Percentiles rank a stretch among this genome's conserved stretches.
Conservation (phyloP, 495 filamentous ascomycete species). For the Margaritispora aquatica region DNA sequence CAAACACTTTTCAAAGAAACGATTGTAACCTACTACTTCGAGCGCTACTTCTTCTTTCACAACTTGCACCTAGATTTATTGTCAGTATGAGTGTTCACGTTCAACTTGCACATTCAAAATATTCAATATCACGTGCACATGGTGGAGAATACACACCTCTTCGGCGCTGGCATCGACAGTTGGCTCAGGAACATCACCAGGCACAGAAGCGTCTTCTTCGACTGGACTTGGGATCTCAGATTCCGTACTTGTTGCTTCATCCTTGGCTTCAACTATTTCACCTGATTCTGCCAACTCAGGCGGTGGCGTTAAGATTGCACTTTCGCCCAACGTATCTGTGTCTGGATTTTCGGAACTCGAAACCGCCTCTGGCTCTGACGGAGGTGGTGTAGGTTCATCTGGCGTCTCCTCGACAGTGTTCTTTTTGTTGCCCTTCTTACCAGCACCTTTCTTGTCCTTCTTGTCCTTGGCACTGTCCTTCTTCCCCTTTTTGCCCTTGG, state of each 20-base stretch:
- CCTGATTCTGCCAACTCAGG: neutral
- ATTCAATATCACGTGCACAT: too few relatives aligned
- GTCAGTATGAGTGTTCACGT: neutral
- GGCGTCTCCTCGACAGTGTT: neutral
- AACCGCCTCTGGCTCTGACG: neutral
- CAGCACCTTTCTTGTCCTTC: neutral
- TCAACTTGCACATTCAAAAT: too few relatives aligned
- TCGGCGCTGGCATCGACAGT: neutral
- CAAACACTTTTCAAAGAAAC: too few relatives aligned
- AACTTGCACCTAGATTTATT: neutral
- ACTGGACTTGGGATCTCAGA: neutral
- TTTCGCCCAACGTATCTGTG: neutral
- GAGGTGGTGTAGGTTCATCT: slow-evolving; percentile 10
- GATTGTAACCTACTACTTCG: neutral
- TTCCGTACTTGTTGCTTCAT: neutral
- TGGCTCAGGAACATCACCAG: neutral
- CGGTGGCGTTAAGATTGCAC: neutral
- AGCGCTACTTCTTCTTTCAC: neutral
- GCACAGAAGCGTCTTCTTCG: neutral
- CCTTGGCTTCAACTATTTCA: neutral
- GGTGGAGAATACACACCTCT: neutral
- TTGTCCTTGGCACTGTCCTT: neutral
- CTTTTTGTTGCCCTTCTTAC: neutral
- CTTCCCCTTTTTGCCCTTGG: neutral
- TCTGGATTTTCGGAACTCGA: neutral